phyloP scores from a whole-genome alignment of 768 basidiomycete species.

The Lyophyllum decastes region DNA sequence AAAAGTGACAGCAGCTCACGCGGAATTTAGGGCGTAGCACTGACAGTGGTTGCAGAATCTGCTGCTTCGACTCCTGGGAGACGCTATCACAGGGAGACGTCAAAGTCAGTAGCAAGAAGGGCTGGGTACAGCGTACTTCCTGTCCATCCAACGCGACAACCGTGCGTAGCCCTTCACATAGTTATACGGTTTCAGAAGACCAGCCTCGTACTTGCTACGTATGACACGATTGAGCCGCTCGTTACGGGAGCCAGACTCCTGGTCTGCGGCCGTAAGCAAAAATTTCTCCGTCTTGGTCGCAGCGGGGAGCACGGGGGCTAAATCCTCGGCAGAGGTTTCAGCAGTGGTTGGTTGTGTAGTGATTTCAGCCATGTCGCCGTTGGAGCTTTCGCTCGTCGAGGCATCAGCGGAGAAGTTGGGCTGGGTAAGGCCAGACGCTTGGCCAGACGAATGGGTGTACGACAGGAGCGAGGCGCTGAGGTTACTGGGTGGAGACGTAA shows the following conservation, averaged over 20 bases:
- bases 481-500: conserved; percentile 56
- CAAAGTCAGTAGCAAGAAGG: not conserved
- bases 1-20: conserved; percentile 37
- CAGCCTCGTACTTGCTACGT: conserved; percentile 95
- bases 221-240: conserved; percentile 91
- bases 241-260: conserved; percentile 86
- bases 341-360: not conserved
- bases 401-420: conserved; percentile 14
- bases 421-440: not conserved
- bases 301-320: conserved; percentile 60
- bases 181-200: conserved; percentile 92
- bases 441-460: conserved; percentile 26
- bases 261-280: conserved; percentile 92
- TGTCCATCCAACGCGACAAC: conserved; percentile 92
- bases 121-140: conserved; percentile 55
- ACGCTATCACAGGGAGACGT: conserved; percentile 48
- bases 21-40: conserved; percentile 85
- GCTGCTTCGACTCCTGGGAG: conserved; percentile 87
- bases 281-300: conserved; percentile 86
- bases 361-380: not conserved
- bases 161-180: conserved; percentile 95
- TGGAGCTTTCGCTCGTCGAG: conserved; percentile 1
- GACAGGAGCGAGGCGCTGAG: conserved; percentile 52
- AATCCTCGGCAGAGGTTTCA: conserved; percentile 27
- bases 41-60: conserved; percentile 88